Evolutionary conservation across 2,329 filamentous ascomycete species (phyloP), one percentile per base, ranked within the genome.

Genomic region (Mycosphaerelloides madeirae): DNA sequence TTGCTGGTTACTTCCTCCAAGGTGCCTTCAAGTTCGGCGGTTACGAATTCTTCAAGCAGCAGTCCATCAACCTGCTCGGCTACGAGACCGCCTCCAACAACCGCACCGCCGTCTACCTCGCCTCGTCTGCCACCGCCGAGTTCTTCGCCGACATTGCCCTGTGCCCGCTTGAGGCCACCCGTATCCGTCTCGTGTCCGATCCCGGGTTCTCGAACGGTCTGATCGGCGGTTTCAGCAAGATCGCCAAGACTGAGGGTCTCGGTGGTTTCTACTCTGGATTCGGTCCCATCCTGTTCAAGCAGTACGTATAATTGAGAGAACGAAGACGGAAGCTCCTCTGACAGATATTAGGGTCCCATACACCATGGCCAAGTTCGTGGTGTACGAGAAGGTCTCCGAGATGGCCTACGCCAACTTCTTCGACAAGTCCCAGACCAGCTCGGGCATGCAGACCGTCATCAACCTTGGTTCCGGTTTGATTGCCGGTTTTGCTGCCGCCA

Each of bases 1-100:
- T 83, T 59, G 85, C 87, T 56, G 87, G 87, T 70, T 95, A 95
- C 77, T 94, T 94, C 83, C 83, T 95, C 62, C 87, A 95, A 76
- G 87, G 88, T 67, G 85, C 87, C 62, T 83, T 93, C 79, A 94
- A 94, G 77, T 93, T 93, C 71, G 88, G 88, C 70, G 88, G 88
- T 69, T 95, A 95, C 73, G 88, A 95, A 76, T 84, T 94, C 75
- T 94, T 95, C 85, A 94, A 95, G 84, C 81, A 90, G 76, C 85
- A 93, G 74, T 80, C 76, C 66, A 93, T 94, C 72, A 84, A 87
- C 77, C 52, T 77, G 53, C 72, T 94, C 64, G 88, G 88, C 65
- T 82, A 83, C 68, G 85, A 90, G 72, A 80, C 76, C 56, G 85
- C 85, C 59, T 75, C 77, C 60, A 79, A 87, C 69, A 87, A 90